These are phyloP conservation scores for Moniliophthora roreri DNA, from an alignment of 1,284 basidiomycete species.

Conservation along the genomic window DNA sequence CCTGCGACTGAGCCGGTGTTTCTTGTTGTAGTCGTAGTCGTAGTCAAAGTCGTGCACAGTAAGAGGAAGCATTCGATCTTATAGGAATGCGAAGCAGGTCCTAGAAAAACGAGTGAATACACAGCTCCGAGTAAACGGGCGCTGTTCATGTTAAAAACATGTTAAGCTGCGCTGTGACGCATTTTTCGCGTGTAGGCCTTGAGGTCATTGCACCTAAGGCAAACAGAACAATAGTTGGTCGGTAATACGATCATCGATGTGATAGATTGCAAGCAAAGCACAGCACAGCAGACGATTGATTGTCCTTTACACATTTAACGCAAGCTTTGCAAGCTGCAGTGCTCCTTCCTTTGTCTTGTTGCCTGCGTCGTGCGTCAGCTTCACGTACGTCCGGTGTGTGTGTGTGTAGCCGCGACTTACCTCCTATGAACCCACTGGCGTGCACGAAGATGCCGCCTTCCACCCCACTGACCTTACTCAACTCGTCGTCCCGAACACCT, in stretches of 20 bases:
- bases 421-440: constrained; percentile 95
- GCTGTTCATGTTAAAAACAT: background rate
- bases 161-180: background rate
- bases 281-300: background rate
- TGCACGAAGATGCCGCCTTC: constrained; percentile 91
- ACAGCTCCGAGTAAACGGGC: background rate
- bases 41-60: constrained; percentile 1
- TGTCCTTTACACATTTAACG: constrained; percentile 47
- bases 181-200: background rate
- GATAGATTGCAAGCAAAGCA: background rate
- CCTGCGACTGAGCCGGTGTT: background rate
- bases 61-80: constrained; percentile 1
- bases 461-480: constrained; percentile 78
- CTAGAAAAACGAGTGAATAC: too few relatives aligned
- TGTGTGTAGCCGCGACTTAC: constrained; percentile 39
- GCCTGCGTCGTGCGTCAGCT: constrained; percentile 43
- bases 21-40: background rate
- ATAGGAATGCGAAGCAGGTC: background rate
- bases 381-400: background rate
- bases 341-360: constrained; percentile 91
- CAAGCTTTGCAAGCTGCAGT: constrained; percentile 75
- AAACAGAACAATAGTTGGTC: background rate
- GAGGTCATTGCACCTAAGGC: background rate
- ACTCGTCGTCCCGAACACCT: constrained; percentile 83
- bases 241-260: background rate